These are phyloP conservation scores for Adansonia rubrostipa DNA, from an alignment of 441 rosid species.

Conservation along the genomic window DNA sequence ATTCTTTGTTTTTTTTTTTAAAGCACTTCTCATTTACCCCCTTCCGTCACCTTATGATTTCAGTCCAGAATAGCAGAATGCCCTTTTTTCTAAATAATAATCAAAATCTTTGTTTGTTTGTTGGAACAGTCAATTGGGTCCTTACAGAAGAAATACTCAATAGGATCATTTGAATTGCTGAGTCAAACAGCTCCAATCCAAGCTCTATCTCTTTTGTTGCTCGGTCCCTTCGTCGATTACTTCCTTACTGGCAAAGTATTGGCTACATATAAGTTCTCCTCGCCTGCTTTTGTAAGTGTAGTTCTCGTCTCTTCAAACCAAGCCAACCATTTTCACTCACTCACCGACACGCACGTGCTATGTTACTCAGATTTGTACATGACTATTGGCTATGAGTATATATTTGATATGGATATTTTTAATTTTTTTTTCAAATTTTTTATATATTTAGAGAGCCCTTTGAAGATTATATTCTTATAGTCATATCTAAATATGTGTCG, in stretches of 20 bases:
- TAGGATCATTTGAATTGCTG: constrained; percentile 91
- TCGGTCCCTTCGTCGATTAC: constrained; percentile 89
- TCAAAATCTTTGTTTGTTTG: neutral
- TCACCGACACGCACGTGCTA: neutral
- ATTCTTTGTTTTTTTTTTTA: constrained; percentile 35
- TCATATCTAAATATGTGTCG: too few species aligned
- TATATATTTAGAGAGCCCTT: too few species aligned
- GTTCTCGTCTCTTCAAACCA: neutral
- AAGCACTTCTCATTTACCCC: constrained; percentile 37
- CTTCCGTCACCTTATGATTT: neutral
- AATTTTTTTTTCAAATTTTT: too few species aligned
- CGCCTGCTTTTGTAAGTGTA: constrained; percentile 69
- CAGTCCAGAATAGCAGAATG: neutral
- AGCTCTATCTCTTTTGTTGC: constrained; percentile 79
- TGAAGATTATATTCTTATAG: too few species aligned
- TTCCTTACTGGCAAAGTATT: constrained; percentile 69
- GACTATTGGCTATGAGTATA: too few species aligned
- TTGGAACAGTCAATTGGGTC: constrained; percentile 81
- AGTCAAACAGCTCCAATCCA: constrained; percentile 98
- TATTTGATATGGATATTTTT: too few species aligned
- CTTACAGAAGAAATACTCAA: constrained; percentile 83
- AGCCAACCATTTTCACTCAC: neutral
- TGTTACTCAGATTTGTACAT: neutral
- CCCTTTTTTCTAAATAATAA: too few species aligned
- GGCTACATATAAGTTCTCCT: constrained; percentile 64